Evolutionary conservation across 306 rosid species (phyloP).

Genomic region (Erythrophleum fordii): DNA sequence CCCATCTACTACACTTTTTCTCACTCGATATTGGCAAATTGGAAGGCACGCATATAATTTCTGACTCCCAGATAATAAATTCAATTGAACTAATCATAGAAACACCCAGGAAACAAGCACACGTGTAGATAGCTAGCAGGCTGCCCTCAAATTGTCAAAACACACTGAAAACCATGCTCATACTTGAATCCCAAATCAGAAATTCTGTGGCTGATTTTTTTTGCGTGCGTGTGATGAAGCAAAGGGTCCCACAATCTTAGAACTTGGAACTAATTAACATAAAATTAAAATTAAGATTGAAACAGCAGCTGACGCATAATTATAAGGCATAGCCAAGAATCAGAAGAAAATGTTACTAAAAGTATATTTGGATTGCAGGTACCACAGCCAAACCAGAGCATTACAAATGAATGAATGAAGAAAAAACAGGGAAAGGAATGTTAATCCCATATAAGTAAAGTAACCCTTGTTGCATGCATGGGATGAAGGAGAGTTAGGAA

Average conservation of each 20-base stretch:
- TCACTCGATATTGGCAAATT: constrained; percentile 1
- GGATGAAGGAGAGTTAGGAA: too few species aligned
- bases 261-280: too few species aligned
- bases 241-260: too few species aligned
- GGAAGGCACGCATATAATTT: not conserved
- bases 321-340: not conserved
- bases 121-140: not conserved
- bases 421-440: not conserved
- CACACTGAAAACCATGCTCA: too few species aligned
- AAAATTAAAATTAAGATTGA: not conserved
- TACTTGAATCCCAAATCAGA: too few species aligned
- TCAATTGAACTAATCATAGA: not conserved
- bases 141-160: too few species aligned
- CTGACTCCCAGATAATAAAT: not conserved
- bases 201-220: too few species aligned
- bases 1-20: not conserved
- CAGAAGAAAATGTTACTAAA: too few species aligned
- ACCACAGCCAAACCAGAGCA: not conserved
- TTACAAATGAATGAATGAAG: not conserved
- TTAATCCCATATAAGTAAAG: too few species aligned
- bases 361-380: not conserved
- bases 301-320: not conserved
- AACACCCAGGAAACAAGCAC: not conserved
- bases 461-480: too few species aligned
- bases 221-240: too few species aligned